Conservation (phyloP, 2,329 filamentous ascomycete genomes). For the Mariannaea elegans region DNA sequence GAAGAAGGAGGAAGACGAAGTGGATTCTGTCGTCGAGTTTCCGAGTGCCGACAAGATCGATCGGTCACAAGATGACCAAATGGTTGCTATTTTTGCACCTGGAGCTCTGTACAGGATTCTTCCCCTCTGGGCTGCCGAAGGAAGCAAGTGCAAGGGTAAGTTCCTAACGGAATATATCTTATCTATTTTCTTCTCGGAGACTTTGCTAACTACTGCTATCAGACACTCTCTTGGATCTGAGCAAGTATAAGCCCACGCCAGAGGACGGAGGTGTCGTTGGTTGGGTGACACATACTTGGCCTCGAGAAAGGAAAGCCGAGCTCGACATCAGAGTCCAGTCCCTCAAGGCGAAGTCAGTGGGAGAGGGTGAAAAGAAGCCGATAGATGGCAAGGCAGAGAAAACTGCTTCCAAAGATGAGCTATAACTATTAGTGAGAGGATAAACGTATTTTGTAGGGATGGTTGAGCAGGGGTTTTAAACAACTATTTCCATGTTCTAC, state of each 20-base stretch:
- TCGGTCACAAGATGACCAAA: conserved; percentile 44
- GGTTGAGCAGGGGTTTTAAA: too few relatives aligned
- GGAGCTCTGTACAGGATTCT: conserved; percentile 60
- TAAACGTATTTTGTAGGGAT: too few relatives aligned
- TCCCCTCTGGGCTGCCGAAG: conserved; percentile 59
- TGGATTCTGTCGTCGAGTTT: conserved; percentile 49
- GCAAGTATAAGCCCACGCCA: conserved; percentile 40
- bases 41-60: conserved; percentile 38
- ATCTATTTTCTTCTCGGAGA: too few relatives aligned
- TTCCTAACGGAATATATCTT: too few relatives aligned
- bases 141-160: conserved; percentile 54
- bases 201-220: conserved; percentile 7
- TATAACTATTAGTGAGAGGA: conserved; percentile 18
- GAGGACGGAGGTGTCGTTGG: conserved; percentile 40
- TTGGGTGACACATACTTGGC: conserved; percentile 44
- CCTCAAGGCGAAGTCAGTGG: conserved; percentile 36
- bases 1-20: conserved; percentile 48
- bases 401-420: conserved; percentile 36
- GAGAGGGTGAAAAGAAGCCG: background rate
- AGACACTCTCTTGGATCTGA: conserved; percentile 42
- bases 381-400: conserved; percentile 2
- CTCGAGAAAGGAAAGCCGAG: conserved; percentile 44
- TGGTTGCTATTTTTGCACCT: conserved; percentile 60
- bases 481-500: too few relatives aligned
- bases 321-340: conserved; percentile 49